Base-by-base conservation (phyloP, 2,329 filamentous ascomycete species). In the Botrytis tulipae region DNA sequence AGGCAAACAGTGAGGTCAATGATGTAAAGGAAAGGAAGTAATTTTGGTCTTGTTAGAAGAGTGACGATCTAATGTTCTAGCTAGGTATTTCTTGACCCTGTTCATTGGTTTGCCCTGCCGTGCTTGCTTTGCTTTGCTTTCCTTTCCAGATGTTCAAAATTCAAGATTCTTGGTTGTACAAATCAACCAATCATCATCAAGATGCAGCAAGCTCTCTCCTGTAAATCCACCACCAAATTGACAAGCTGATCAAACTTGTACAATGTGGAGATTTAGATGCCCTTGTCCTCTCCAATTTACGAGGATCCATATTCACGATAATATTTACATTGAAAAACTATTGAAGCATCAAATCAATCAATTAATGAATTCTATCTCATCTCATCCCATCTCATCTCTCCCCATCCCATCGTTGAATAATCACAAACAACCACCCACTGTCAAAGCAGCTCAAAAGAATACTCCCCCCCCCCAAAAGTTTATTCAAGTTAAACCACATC, bases 1-100 rank as follows among this genome's bases (percentile, higher is more conserved):
- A 66, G 69, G 59, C 69, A 65, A 51, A n/a, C 69, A 25, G 40
- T 66, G 59, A 46, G 18, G 42, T 44, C 42, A 66, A 71, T 42
- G 51, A 40, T 48, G 59, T 51, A 71, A 71, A 71, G 69, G 69
- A 71, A 35, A 66, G 40, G 57, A 71, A 71, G 44, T 9, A n/a
- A 10, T 48, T 51, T 51, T 22, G 42, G 0, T 66, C 22, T 66
- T 62, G 22, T 9, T 44, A 4, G 59, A 65, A 71, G 42, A 65
- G 60, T 25, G 69, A 66, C 59, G 69, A 70, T 62, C 29, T 44
- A 61, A 46, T 46, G 68, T 61, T 60, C 67, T 57, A 18, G 46
- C 51, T 57, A 29, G 46, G 14, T 51, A 51, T 51, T 68, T 29
- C n/a, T 35, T 16, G 42, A 46, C 44, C 35, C 25, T 67, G 32